phyloP scores from a whole-genome alignment of 805 yeast genomes.

The Wickerhamomyces queroliae region DNA sequence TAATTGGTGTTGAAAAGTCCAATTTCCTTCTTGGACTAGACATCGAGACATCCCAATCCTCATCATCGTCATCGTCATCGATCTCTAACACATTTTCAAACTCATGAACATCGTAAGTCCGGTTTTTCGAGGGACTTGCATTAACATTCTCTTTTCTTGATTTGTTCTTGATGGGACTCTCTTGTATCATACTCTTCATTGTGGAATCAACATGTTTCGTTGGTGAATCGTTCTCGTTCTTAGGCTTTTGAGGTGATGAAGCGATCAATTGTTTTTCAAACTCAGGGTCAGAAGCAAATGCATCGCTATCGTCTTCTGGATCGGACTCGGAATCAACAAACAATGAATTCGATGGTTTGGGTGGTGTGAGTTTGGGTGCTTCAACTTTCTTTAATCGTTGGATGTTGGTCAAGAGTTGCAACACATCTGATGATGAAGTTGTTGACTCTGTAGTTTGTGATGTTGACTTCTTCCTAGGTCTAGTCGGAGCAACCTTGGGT shows the following conservation, averaged over 20 bases:
- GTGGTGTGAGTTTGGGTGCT: not conserved
- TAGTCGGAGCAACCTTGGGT: not conserved
- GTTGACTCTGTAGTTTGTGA: not conserved
- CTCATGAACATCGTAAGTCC: not conserved
- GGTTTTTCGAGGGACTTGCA: not conserved
- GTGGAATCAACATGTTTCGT: not conserved
- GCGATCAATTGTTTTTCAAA: not conserved
- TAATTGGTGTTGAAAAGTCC: not conserved
- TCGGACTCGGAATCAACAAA: not conserved
- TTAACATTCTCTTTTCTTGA: not conserved
- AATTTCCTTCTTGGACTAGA: not conserved
- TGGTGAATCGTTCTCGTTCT: not conserved
- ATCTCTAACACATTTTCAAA: not conserved
- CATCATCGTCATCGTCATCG: not conserved
- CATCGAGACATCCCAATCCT: not conserved
- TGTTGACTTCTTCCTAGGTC: not conserved
- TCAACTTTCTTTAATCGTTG: not conserved
- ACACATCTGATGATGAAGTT: not conserved
- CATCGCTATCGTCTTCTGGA: not conserved
- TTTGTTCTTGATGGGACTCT: conserved; percentile 1
- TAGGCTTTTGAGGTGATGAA: not conserved
- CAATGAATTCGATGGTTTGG: not conserved
- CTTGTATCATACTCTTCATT: not conserved
- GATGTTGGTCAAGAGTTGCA: not conserved
- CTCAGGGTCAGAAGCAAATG: too few relatives aligned